phyloP scores from a whole-genome alignment of 371 early-diverging fungal species.

The Catenaria anguillulae region DNA sequence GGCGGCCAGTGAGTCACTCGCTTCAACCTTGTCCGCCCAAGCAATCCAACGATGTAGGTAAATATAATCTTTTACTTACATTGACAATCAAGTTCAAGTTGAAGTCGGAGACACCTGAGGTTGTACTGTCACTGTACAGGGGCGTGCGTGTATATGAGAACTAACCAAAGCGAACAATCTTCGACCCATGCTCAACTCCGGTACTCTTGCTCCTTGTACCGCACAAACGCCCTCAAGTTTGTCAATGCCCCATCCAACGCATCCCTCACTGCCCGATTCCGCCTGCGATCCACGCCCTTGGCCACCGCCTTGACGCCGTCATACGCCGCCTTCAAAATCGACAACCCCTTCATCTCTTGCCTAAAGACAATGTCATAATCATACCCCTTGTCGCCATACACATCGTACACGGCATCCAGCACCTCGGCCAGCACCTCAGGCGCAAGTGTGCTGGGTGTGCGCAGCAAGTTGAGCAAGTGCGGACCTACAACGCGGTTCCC shows the following conservation, averaged over 20 bases:
- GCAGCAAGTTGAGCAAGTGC: constrained; percentile 32
- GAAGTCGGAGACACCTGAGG: too few species aligned
- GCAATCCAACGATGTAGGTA: too few species aligned
- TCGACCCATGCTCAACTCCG: too few species aligned
- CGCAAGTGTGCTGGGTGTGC: constrained; percentile 12
- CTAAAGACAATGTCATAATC: constrained; percentile 75
- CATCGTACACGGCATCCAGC: constrained; percentile 68
- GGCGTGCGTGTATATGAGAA: too few species aligned
- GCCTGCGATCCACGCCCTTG: constrained; percentile 57
- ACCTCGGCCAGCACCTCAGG: constrained; percentile 50
- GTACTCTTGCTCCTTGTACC: constrained; percentile 57
- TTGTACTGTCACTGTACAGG: too few species aligned
- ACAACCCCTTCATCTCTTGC: constrained; percentile 47
- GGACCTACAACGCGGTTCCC: constrained; percentile 57
- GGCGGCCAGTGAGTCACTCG: too few species aligned
- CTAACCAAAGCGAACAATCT: too few species aligned
- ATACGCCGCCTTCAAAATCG: constrained; percentile 35
- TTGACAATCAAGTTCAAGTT: too few species aligned
- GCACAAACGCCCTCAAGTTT: constrained; percentile 68
- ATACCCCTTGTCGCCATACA: constrained; percentile 66
- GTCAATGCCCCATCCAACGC: constrained; percentile 63
- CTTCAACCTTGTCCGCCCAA: too few species aligned
- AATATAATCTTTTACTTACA: too few species aligned
- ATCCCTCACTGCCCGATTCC: constrained; percentile 46
- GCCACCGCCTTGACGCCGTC: constrained; percentile 20